A percentile compares a stretch with the other conserved stretches of the same genome.
Conservation (phyloP, 1,284 basidiomycete species). For the Gastroboletus turbinatus region DNA sequence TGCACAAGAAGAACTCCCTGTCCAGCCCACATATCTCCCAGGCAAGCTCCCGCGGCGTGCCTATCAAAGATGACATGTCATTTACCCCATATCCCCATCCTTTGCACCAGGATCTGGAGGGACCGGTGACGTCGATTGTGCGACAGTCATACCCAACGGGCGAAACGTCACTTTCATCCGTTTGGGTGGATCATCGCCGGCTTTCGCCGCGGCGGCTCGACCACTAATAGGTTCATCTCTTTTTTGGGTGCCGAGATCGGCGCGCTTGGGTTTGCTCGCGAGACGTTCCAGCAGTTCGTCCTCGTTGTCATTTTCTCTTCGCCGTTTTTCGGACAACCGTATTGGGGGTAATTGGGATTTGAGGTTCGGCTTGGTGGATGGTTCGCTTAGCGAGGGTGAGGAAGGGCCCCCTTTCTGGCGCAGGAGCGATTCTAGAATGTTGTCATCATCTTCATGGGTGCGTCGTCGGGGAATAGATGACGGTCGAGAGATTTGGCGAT, state of each 20-base stretch:
- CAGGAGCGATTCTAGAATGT: slow-evolving; percentile 52
- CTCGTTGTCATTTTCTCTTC: slow-evolving; percentile 74
- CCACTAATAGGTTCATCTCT: slow-evolving; percentile 24
- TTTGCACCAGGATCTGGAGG: slow-evolving; percentile 67
- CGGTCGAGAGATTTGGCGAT: slow-evolving; percentile 40
- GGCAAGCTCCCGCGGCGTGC: background rate
- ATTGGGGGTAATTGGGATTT: slow-evolving; percentile 37
- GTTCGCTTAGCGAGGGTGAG: slow-evolving; percentile 41
- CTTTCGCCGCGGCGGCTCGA: slow-evolving; percentile 39
- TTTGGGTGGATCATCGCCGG: slow-evolving; percentile 65
- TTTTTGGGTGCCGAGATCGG: slow-evolving; percentile 43
- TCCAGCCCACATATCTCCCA: background rate
- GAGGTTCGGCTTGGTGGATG: slow-evolving; percentile 36
- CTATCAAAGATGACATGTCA: background rate
- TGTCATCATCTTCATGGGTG: slow-evolving; percentile 46
- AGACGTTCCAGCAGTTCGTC: slow-evolving; percentile 60
- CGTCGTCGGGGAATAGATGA: slow-evolving; percentile 41
- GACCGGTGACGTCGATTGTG: slow-evolving; percentile 37
- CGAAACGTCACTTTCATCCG: slow-evolving; percentile 78
- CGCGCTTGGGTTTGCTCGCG: slow-evolving; percentile 54
- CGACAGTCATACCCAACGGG: slow-evolving; percentile 37
- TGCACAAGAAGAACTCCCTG: slow-evolving; percentile 1
- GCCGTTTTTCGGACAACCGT: slow-evolving; percentile 68
- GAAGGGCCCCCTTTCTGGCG: slow-evolving; percentile 43
- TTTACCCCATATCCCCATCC: slow-evolving; percentile 71